Evolutionary conservation across 2,329 filamentous ascomycete genomes (phyloP).

Genomic region (Xylariaceae sp.): DNA sequence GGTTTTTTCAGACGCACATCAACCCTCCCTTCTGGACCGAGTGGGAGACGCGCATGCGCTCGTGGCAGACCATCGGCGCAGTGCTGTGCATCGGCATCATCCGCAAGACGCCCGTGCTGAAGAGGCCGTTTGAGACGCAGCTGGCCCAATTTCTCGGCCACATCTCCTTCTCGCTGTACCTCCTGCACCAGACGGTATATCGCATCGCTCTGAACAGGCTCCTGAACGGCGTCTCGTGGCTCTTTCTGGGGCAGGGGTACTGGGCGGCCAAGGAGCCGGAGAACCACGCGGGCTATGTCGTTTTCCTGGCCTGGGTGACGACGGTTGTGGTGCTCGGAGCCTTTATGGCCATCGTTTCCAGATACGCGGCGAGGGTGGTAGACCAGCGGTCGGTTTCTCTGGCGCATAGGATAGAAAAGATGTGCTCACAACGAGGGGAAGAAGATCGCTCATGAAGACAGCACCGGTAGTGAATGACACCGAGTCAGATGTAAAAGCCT

Average conservation of each 20-base stretch:
- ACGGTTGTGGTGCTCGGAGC: not conserved
- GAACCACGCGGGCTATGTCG: conserved; percentile 1
- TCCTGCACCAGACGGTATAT: conserved; percentile 2
- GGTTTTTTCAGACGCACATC: conserved; percentile 2
- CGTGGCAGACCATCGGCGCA: conserved; percentile 3
- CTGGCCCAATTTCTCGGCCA: conserved; percentile 1
- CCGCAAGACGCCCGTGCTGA: conserved; percentile 2
- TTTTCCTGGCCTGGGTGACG: conserved; percentile 1
- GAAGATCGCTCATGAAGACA: no score
- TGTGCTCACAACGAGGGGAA: conserved; percentile 1
- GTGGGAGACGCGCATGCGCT: conserved; percentile 2
- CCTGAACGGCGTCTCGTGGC: not conserved
- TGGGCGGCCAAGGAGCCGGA: conserved; percentile 1
- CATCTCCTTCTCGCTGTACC: conserved; percentile 3
- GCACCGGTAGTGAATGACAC: no score
- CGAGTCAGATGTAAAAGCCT: no score
- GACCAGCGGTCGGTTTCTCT: conserved; percentile 1
- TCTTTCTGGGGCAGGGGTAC: conserved; percentile 2
- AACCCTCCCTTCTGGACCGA: conserved; percentile 2
- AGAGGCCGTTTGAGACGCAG: conserved; percentile 1
- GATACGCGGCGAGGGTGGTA: conserved; percentile 1
- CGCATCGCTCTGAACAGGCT: conserved; percentile 2
- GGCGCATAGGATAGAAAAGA: conserved; percentile 1
- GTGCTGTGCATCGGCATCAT: conserved; percentile 1
- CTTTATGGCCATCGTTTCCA: not conserved